Evolutionary conservation across 768 basidiomycete genomes (phyloP).

Genomic region (Kwoniella sp.): DNA sequence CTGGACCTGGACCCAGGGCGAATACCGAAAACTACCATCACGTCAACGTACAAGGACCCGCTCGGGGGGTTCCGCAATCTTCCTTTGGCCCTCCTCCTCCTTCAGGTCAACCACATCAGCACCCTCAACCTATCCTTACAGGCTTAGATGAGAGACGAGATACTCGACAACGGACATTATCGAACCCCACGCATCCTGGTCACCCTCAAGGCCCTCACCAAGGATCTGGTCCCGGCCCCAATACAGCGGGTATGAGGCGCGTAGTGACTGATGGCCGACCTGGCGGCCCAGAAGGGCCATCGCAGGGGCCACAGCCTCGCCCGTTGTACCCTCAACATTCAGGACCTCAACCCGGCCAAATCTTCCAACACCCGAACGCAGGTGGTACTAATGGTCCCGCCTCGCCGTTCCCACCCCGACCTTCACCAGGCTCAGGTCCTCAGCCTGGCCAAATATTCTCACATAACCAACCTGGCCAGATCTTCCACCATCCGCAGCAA

Average conservation of each 20-base stretch:
- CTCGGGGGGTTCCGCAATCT: slow-evolving; percentile 40
- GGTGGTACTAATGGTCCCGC: slow-evolving; percentile 9
- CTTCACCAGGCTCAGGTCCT: slow-evolving; percentile 22
- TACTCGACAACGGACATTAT: slow-evolving; percentile 36
- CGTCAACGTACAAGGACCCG: slow-evolving; percentile 25
- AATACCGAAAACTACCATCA: slow-evolving; percentile 9
- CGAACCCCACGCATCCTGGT: slow-evolving; percentile 26
- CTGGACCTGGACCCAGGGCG: slow-evolving; percentile 12
- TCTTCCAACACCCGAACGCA: slow-evolving; percentile 48
- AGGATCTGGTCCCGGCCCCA: slow-evolving; percentile 14
- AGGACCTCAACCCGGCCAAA: slow-evolving; percentile 52
- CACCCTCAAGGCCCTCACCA: slow-evolving; percentile 6
- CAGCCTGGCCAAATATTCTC: slow-evolving; percentile 50
- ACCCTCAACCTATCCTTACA: slow-evolving; percentile 19
- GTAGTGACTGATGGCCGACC: slow-evolving; percentile 46
- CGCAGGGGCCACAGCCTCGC: slow-evolving; percentile 14
- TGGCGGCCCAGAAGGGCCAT: slow-evolving; percentile 10
- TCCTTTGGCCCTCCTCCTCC: slow-evolving; percentile 46
- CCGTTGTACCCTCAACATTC: slow-evolving; percentile 31
- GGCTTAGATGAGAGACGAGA: slow-evolving; percentile 25
- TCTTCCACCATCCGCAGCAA: slow-evolving; percentile 19
- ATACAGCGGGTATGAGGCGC: slow-evolving; percentile 29
- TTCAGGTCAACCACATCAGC: background rate
- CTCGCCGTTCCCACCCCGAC: slow-evolving; percentile 27
- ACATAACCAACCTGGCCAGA: slow-evolving; percentile 26